Base-by-base conservation (phyloP, 2,329 filamentous ascomycete species). In the Akanthomyces muscarius region DNA sequence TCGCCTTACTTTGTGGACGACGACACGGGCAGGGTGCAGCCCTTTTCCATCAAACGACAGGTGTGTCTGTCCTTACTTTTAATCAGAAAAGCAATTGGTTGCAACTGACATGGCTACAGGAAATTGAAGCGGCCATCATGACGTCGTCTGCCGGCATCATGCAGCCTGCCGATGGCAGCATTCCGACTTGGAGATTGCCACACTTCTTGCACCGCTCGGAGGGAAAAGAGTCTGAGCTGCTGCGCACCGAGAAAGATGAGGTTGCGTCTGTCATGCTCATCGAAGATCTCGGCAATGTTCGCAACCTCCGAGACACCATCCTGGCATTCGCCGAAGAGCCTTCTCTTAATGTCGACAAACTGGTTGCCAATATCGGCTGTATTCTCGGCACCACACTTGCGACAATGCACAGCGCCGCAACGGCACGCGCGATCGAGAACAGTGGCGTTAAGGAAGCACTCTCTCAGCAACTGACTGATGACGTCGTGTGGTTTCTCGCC, bases 1-100 rank as follows among this genome's bases (percentile, higher is more conserved):
- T 38, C 44, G n/a, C 61, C 61, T 14, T 63, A 56, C 44, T 63
- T 63, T 52, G 61, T 47, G 18, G 61, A 63, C 41, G 61, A 63
- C 33, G 59, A 54, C 36, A 53, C 23, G 25, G 53, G 53, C n/a
- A 30, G 21, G 18, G 42, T 41, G 13, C 61, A 63, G 28, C 61
- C 53, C 10, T 63, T 63, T 33, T 63, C 61, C 33, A 36, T 63
- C 18, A 23, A 50, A 14, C 30, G 61, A 57, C 61, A 62, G 60
- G 60, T 62, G 60, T 62, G 38, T 1, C 23, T 25, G 41, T 38
- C 25, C 4, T 10, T 11, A 7, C 10, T 4, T 16, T 11, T 14
- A 30, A 10, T n/a, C 28, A 18, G 6, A 5, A 50, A 25, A 42
- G 47, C 25, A 11, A 61, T 10, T 16, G 5, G 10, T n/a, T n/a